phyloP scores from a whole-genome alignment of 345 rosid species.

The sweet orange (Citrus sinensis) region DNA sequence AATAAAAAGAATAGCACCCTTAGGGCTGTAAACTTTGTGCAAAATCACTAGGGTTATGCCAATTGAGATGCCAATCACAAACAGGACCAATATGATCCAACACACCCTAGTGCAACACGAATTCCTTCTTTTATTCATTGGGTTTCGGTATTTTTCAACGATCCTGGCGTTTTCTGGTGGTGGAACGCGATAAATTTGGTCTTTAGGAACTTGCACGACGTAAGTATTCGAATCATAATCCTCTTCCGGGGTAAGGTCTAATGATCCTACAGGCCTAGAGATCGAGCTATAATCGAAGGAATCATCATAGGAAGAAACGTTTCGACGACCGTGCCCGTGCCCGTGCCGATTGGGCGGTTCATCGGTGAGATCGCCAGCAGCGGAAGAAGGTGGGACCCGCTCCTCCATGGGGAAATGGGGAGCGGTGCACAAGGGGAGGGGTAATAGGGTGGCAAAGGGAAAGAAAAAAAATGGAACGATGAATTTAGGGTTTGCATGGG shows the following conservation, averaged over 20 bases:
- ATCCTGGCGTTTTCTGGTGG: conserved; percentile 54
- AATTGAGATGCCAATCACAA: conserved; percentile 12
- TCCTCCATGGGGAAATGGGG: conserved; percentile 55
- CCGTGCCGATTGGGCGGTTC: conserved; percentile 10
- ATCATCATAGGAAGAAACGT: neutral
- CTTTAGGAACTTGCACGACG: conserved; percentile 62
- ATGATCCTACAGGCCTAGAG: neutral
- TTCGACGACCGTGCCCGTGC: neutral
- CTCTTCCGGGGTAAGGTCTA: neutral
- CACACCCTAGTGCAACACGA: conserved; percentile 14
- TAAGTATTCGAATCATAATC: conserved; percentile 33
- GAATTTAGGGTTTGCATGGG: conserved; percentile 43
- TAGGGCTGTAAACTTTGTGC: conserved; percentile 16
- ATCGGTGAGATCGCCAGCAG: conserved; percentile 11
- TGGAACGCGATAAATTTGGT: conserved; percentile 62
- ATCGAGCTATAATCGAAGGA: neutral
- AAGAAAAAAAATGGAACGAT: neutral
- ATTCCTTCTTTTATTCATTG: conserved; percentile 11
- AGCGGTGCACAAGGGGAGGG: conserved; percentile 32
- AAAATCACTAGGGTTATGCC: conserved; percentile 15
- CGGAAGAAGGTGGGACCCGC: conserved; percentile 37
- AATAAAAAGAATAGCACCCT: conserved; percentile 23
- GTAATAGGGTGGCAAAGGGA: conserved; percentile 23
- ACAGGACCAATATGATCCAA: conserved; percentile 22
- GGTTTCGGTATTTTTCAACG: conserved; percentile 31